These are phyloP conservation scores for Backusella luteola DNA, from an alignment of 192 early-diverging fungal genomes.

Conservation along the genomic window DNA sequence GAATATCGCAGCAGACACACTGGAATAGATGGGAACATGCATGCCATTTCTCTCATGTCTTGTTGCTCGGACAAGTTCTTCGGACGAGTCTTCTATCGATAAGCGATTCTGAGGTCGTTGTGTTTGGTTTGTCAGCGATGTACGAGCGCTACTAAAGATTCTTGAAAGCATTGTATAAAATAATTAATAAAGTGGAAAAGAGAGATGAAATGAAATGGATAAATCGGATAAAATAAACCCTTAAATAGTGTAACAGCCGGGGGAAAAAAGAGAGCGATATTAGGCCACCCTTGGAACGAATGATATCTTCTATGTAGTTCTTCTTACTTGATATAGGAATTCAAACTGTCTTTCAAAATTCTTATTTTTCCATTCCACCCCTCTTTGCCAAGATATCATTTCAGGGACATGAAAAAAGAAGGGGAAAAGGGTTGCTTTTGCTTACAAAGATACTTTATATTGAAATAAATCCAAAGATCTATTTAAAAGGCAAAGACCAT, in stretches of 20 bases:
- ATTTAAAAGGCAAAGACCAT: too few species aligned
- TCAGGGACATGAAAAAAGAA: background rate
- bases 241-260: background rate
- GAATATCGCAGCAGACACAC: background rate
- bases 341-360: background rate
- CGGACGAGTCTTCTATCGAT: conserved; percentile 9
- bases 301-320: background rate
- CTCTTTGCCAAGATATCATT: background rate
- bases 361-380: background rate
- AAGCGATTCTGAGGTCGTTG: background rate
- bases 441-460: background rate
- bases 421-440: background rate
- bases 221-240: background rate
- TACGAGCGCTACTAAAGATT: background rate
- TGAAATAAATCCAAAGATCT: background rate
- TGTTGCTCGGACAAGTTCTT: conserved; percentile 8
- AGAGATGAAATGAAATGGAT: background rate
- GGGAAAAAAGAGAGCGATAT: background rate
- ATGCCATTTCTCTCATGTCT: background rate
- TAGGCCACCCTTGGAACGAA: background rate
- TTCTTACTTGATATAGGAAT: background rate
- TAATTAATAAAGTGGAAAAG: background rate
- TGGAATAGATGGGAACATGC: background rate
- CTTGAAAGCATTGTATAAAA: conserved; percentile 7
- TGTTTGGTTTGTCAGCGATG: background rate